Base-by-base conservation (phyloP, 2,329 filamentous ascomycete species). In the Sclerotinia trifoliorum region DNA sequence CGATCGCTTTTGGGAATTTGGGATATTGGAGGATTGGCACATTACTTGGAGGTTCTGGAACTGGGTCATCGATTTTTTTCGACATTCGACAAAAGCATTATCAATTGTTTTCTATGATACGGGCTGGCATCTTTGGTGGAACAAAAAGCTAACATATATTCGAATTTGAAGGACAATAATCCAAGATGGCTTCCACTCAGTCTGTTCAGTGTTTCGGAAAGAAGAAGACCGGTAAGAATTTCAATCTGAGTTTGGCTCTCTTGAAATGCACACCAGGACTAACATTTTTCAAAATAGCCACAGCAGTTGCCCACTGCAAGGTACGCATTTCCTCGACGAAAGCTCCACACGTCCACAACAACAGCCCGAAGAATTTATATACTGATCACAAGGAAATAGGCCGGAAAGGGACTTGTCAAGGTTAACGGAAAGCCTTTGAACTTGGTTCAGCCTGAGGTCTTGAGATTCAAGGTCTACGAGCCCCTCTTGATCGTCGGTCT, bases 401-500 rank as follows among this genome's bases (percentile, higher is more conserved):
- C 88, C 81, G 90, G 90, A 80, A 91, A 91, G 82, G 95, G 95
- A 83, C 90, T 98, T 79, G 88, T 99, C 85, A 97, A 96, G 88
- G 95, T 97, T 85, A 99, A 98, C 88, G 95, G 95, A 85, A 92
- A 93, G 82, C 95, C 95, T 80, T 90, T 99, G 79, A 86, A 86
- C 80, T 92, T 98, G 79, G 91, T 97, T 79, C 92, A 97, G 86
- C 94, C 95, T 79, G 92, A 97, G 86, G 90, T 97, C 83, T 88
- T 99, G 80, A 91, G 95, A 83, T 97, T 96, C 90, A 98, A 97
- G 91, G 94, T 98, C 85, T 99, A 99, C 90, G 95, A 99, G 86
- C 95, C 95, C 78, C 85, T 99, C 83, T 90, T 99, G 79, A 92
- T 99, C 80, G 89, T 98, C 80, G 95, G 95, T 78, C 88, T 96